Base-by-base conservation (phyloP, 2,329 filamentous ascomycete species). In the Exutisphaerella laricina region DNA sequence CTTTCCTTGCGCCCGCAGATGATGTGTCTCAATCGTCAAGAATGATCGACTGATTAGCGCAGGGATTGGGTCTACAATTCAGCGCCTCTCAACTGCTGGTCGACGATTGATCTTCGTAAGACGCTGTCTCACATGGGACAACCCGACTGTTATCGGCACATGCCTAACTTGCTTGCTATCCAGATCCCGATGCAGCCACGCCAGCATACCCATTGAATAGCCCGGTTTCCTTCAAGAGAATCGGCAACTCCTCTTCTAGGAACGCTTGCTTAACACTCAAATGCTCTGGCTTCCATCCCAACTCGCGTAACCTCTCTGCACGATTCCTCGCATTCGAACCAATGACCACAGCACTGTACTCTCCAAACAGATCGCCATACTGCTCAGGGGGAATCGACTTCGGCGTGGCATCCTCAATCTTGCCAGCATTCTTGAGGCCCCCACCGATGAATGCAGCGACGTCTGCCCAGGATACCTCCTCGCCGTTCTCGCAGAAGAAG, bases 401-500 rank as follows among this genome's bases (percentile, higher is more conserved):
- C 1, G 66, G 59, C 20, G 41, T 53, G 1, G 64, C 45, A 48
- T 62, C 59, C 4, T 55, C 8, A 29, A 70, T 58, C 40, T 58
- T 58, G 2, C 66, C 66, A 2, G 54, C 56, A 37, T 50, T 36
- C 35, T 64, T 48, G 20, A 71, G 54, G 4, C 50, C 55, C 16
- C 54, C 38, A 1, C 64, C 67, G 46, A 70, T 63, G 12, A 59
- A 48, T 3, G 43, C 49, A 0, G 66, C 65, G 4, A 61, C 53
- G 7, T 65, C 61, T n/a, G 51, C 51, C 68, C 67, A 71, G 22
- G 64, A 65, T 18, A 62, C 57, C 48, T 71, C 68, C 13, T 58
- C 41, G 14, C 67, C 67, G 23, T 67, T 61, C 53, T 72, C 69
- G 54, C 60, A 66, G 54, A 73, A 72, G 52, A 67, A 71, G 50